Percentiles rank a stretch among this genome's conserved stretches.
Evolutionary conservation across 192 early-diverging fungal genomes (phyloP).

Genomic region (Coemansia sp.): DNA sequence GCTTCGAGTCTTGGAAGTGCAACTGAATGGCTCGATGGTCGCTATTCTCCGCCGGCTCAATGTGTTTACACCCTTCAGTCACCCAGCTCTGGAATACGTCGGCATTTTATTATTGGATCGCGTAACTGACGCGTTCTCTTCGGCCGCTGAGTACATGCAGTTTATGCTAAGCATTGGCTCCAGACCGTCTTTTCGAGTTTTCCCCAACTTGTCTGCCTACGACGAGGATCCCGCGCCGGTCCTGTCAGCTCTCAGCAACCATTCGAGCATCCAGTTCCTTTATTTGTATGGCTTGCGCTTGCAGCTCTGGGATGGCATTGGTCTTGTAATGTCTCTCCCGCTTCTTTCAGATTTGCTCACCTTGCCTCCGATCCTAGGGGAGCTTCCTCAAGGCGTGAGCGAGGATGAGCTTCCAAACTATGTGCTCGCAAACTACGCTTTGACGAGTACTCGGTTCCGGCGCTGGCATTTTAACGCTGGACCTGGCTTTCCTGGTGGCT

Average conservation of each 20-base stretch:
- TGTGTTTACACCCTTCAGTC: background rate
- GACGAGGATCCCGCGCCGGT: background rate
- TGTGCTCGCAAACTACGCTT: background rate
- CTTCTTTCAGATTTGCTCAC: background rate
- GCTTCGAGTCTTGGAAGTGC: background rate
- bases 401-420: background rate
- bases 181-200: background rate
- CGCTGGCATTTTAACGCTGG: background rate
- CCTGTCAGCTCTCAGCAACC: background rate
- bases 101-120: background rate
- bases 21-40: background rate
- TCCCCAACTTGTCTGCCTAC: background rate
- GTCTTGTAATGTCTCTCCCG: background rate
- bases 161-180: background rate
- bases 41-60: background rate
- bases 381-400: background rate
- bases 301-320: background rate
- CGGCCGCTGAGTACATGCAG: background rate
- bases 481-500: too few relatives aligned
- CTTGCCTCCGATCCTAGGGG: background rate
- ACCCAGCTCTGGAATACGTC: background rate
- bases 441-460: background rate
- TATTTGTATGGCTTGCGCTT: background rate
- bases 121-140: background rate
- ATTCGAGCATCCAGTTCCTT: background rate